phyloP scores from a whole-genome alignment of 2,329 filamentous ascomycete genomes.

The Ophiostoma fasciatum region DNA sequence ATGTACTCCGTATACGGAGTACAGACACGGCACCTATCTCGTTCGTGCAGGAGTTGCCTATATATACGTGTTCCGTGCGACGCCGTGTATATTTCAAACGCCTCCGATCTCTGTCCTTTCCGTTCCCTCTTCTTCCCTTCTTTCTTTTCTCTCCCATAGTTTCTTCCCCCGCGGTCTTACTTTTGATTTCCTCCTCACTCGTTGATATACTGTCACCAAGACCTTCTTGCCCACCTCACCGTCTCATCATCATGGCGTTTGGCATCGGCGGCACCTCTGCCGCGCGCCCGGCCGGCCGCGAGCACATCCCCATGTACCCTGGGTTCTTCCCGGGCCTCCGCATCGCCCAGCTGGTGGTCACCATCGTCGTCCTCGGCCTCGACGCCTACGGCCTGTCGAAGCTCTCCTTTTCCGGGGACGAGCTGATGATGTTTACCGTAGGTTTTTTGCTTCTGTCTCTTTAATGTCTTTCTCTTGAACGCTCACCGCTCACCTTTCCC shows the following conservation, averaged over 20 bases:
- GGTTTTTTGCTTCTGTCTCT: too few species aligned
- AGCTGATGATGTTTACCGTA: conserved; percentile 24
- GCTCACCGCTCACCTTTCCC: too few species aligned
- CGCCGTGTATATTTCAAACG: too few species aligned
- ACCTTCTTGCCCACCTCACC: too few species aligned
- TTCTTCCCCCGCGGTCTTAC: too few species aligned
- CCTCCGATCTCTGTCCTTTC: background rate
- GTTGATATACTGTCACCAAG: too few species aligned
- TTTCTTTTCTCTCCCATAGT: background rate
- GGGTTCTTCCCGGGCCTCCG: conserved; percentile 27
- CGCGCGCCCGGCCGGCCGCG: conserved; percentile 22
- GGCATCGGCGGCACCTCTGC: conserved; percentile 11
- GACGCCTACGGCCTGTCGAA: conserved; percentile 26
- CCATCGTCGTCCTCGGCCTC: conserved; percentile 31
- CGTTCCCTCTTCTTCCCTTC: background rate
- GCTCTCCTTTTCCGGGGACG: conserved; percentile 21
- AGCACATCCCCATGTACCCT: conserved; percentile 32
- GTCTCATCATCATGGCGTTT: background rate
- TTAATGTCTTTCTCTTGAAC: too few species aligned
- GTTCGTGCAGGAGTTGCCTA: too few species aligned
- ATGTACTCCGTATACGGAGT: too few species aligned
- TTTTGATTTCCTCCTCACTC: too few species aligned
- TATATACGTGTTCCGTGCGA: too few species aligned
- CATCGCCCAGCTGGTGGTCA: conserved; percentile 30
- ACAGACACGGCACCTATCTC: too few species aligned